These are phyloP conservation scores for Diversispora eburnea DNA, from an alignment of 192 early-diverging fungal species.

Conservation along the genomic window DNA sequence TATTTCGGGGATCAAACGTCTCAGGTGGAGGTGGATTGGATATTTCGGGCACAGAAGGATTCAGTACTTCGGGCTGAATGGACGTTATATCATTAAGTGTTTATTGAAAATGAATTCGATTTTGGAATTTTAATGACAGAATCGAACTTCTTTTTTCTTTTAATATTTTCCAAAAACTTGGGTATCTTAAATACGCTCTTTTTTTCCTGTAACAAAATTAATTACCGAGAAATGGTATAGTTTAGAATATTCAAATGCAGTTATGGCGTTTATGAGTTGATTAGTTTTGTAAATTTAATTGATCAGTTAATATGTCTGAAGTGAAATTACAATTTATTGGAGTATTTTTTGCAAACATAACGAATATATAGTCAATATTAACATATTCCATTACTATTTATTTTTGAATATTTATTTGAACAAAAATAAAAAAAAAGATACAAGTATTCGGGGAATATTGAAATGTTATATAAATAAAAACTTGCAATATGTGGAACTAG, in stretches of 20 bases:
- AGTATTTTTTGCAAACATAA: too few relatives aligned
- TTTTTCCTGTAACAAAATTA: conserved; percentile 1
- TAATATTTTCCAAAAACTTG: neutral
- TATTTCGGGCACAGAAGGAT: neutral
- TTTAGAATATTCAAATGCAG: neutral
- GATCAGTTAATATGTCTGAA: too few relatives aligned
- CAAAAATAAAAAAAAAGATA: too few relatives aligned
- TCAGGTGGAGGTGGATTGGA: conserved; percentile 7
- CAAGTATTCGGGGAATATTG: too few relatives aligned
- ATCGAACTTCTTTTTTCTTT: neutral
- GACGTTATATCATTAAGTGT: neutral
- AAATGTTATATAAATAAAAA: too few relatives aligned
- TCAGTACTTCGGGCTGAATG: neutral
- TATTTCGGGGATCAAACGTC: neutral
- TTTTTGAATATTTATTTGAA: too few relatives aligned
- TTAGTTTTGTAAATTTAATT: too few relatives aligned
- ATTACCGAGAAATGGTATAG: neutral
- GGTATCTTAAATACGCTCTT: neutral
- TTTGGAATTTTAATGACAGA: neutral
- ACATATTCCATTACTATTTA: too few relatives aligned
- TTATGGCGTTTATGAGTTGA: conserved; percentile 2
- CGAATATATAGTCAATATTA: too few relatives aligned
- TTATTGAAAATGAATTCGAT: neutral
- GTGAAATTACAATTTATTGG: too few relatives aligned
- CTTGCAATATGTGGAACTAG: too few relatives aligned